These are phyloP conservation scores for Ailanthus altissimus DNA, from an alignment of 345 rosid genomes.

Conservation along the genomic window DNA sequence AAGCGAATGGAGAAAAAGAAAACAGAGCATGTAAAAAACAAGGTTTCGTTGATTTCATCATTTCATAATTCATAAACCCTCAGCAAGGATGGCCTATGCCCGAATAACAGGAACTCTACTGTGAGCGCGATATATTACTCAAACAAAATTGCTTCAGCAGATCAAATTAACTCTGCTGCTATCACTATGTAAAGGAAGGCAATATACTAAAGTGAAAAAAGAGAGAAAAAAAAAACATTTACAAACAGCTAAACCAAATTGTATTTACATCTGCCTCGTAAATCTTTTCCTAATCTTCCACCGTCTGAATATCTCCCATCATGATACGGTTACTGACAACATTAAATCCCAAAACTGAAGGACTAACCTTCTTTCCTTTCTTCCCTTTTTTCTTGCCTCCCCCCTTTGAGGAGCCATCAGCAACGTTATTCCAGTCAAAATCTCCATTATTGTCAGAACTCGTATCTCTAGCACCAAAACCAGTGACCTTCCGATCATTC, in stretches of 20 bases:
- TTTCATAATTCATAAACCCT: background rate
- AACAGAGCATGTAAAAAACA: background rate
- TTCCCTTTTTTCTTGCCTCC: conserved; percentile 84
- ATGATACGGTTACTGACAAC: conserved; percentile 97
- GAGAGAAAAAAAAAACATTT: conserved; percentile 25
- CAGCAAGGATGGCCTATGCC: background rate
- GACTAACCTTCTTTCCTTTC: conserved; percentile 86
- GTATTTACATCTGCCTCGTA: conserved; percentile 45
- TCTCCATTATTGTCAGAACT: conserved; percentile 37
- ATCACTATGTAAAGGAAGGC: conserved; percentile 25
- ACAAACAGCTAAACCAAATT: conserved; percentile 34
- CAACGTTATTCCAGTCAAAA: conserved; percentile 21
- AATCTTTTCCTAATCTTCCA: conserved; percentile 59
- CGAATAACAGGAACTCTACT: conserved; percentile 3
- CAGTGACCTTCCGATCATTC: conserved; percentile 46
- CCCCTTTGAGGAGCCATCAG: conserved; percentile 57
- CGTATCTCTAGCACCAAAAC: conserved; percentile 37
- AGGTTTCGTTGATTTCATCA: background rate
- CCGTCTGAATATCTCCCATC: conserved; percentile 97
- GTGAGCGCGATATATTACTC: conserved; percentile 13
- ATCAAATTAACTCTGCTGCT: conserved; percentile 37
- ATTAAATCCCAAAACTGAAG: conserved; percentile 80
- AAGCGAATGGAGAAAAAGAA: background rate
- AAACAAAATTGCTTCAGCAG: conserved; percentile 58
- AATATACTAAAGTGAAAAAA: conserved; percentile 26